Base-by-base conservation (phyloP, 176 grass and related monocot species). In the Calamus simplicifolius region DNA sequence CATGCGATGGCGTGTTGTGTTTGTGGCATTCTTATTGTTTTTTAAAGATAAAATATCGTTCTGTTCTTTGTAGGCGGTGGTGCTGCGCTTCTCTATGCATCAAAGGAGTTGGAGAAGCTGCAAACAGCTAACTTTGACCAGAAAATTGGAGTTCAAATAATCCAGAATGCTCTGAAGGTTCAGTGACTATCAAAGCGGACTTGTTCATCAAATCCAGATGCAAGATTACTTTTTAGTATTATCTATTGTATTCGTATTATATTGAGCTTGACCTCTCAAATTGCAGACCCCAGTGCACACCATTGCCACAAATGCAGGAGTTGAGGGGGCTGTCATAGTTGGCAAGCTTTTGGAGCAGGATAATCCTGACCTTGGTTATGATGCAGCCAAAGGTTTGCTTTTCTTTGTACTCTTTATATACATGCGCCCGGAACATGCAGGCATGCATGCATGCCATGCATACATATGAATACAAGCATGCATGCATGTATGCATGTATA, bases 101-200 rank as follows among this genome's bases (percentile, higher is more conserved):
- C 86, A 23, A 98, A 83, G 75, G 93, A 88, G 63, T 64, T 98
- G 48, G 94, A 86, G 31, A 89, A 98, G 48, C 50, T 98, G 70
- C 81, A 31, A 49, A 93, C 88, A 12, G 81, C 88, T 1, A 98
- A 98, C 76, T 98, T 93, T 29, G 94, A 98, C 67, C 94, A 92
- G 73, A 98, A 85, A 76, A 98, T 98, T n/a, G 94, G 88, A 27
- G 94, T 98, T 17, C 94, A 98, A 56, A 98, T 98, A 27, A 98
- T 98, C 81, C 94, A 98, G 56, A 98, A 98, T 71, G 84, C 94
- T 63, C 70, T 92, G 62, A 98, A 92, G 93, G 93, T 98, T 23
- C n/a, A 13, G 6, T 43, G 35, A 13, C 35, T 43, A 43, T 13
- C 35, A 3, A 43, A 38, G 12, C 12, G 8, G 12, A 43, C 35